Conservation (phyloP, 805 yeast species). For the Barnettozyma californica region DNA sequence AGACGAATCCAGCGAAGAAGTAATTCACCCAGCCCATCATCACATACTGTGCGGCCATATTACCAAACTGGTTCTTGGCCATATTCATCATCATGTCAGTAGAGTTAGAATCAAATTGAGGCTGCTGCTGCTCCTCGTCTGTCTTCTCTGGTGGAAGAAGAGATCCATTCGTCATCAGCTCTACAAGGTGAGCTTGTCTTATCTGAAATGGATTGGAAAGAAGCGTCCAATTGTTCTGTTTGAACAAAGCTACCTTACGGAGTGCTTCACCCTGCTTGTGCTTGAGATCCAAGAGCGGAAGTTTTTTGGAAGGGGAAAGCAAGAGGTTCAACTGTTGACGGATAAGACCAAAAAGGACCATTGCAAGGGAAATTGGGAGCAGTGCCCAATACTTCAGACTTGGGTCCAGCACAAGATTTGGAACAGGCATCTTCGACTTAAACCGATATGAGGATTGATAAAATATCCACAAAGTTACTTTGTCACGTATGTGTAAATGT, state of each 20-base stretch:
- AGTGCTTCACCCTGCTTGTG: conserved; percentile 62
- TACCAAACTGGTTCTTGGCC: conserved; percentile 78
- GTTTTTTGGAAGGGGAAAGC: conserved; percentile 50
- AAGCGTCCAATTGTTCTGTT: conserved; percentile 48
- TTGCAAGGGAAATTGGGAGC: conserved; percentile 81
- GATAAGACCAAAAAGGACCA: conserved; percentile 81
- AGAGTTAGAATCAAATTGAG: conserved; percentile 64
- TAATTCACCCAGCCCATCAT: conserved; percentile 96
- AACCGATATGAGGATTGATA: not conserved
- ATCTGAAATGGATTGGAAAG: conserved; percentile 45
- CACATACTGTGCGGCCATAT: conserved; percentile 84
- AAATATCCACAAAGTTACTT: too few species aligned
- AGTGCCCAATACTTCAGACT: conserved; percentile 84
- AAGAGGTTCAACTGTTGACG: conserved; percentile 63
- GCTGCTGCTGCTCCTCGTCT: conserved; percentile 43
- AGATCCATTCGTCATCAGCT: conserved; percentile 45
- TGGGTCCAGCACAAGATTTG: conserved; percentile 71
- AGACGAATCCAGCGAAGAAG: conserved; percentile 86
- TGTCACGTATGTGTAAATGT: too few species aligned
- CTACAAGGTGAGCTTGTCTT: conserved; percentile 45
- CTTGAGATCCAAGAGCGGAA: conserved; percentile 40
- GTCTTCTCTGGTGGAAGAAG: conserved; percentile 42
- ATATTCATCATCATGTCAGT: conserved; percentile 70
- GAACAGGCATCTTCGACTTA: conserved; percentile 25
- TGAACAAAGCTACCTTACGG: conserved; percentile 51